Base-by-base conservation (phyloP, 768 basidiomycete species). In the Rhodotorula taiwanensis region DNA sequence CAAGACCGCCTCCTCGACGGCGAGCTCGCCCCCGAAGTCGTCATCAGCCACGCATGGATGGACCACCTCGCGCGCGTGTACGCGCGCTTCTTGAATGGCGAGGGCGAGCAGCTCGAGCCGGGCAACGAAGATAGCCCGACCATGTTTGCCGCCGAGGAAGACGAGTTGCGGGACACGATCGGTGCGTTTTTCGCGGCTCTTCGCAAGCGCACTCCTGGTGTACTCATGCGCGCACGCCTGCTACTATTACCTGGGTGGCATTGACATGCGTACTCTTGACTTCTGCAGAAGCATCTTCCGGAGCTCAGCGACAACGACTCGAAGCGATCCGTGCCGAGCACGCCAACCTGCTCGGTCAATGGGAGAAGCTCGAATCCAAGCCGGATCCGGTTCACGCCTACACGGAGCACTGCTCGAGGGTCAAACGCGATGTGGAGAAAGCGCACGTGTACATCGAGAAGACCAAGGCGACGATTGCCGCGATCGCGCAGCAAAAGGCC, bases 21-120 rank as follows among this genome's bases (percentile, higher is more conserved):
- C 28, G 44, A 51, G 13, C 67, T 62, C 11, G 41, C 58, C 23
- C 15, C 43, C 21, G 64, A 71, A 23, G 65, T 70, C 50, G 61
- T 66, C 42, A 62, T 59, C 23, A 41, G 51, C 28, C 65, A 70
- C 33, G 62, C 66, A 30, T 74, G 72, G 70, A 50, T 67, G 28
- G 65, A 68, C 13, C 72, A 70, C 61, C 41, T 66, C 18, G 45
- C 55, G 5, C 7, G 44, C 20, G n/a, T 59, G 75, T 90, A 43
- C 84, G 55, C 86, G 0, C 86, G 85, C 52, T 86, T 88, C 72
- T 87, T 92, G 66, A 28, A 39, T 2, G 53, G 83, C 85, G 47
- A 83, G 86, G 64, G 59, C 69, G 80, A 80, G 10, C 80, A 83
- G 60, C 85, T 60, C 33, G 53, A 56, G 23, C 51, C 51, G 51